Conservation (phyloP, 2,329 filamentous ascomycete species). For the Penicillium glabrum region DNA sequence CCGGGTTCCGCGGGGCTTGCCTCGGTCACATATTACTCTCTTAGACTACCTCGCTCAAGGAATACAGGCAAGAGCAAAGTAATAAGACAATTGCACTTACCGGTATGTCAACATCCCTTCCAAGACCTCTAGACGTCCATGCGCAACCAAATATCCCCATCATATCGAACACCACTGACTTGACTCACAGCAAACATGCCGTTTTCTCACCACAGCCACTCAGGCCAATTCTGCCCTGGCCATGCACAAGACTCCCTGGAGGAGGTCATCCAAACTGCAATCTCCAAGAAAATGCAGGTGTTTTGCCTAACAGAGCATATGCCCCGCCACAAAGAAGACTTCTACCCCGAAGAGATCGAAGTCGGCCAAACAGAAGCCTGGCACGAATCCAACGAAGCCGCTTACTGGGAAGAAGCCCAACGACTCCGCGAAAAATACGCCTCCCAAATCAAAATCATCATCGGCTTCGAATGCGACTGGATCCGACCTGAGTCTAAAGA, state of each 20-base stretch:
- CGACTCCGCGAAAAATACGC: constrained; percentile 71
- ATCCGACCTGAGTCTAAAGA: constrained; percentile 68
- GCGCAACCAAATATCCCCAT: background rate
- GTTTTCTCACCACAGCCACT: constrained; percentile 97
- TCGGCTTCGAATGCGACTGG: constrained; percentile 94
- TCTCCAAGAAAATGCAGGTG: constrained; percentile 73
- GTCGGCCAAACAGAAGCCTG: constrained; percentile 30
- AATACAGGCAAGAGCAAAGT: background rate
- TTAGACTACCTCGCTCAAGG: background rate
- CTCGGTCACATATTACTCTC: background rate
- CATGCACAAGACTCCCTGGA: constrained; percentile 87
- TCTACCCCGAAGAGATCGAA: constrained; percentile 81
- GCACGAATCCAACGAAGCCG: constrained; percentile 51
- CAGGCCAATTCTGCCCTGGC: constrained; percentile 90
- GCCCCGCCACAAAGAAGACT: constrained; percentile 73
- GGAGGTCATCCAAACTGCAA: constrained; percentile 76
- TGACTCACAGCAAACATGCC: constrained; percentile 62
- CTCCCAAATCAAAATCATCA: constrained; percentile 70
- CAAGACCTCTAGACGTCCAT: background rate
- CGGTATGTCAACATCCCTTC: background rate
- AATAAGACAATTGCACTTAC: background rate
- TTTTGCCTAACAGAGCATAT: constrained; percentile 95
- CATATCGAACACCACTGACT: background rate
- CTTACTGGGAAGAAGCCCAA: constrained; percentile 73
- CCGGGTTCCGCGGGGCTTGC: background rate